phyloP scores from a whole-genome alignment of 495 filamentous ascomycete species.

The Lichina pygmaea region DNA sequence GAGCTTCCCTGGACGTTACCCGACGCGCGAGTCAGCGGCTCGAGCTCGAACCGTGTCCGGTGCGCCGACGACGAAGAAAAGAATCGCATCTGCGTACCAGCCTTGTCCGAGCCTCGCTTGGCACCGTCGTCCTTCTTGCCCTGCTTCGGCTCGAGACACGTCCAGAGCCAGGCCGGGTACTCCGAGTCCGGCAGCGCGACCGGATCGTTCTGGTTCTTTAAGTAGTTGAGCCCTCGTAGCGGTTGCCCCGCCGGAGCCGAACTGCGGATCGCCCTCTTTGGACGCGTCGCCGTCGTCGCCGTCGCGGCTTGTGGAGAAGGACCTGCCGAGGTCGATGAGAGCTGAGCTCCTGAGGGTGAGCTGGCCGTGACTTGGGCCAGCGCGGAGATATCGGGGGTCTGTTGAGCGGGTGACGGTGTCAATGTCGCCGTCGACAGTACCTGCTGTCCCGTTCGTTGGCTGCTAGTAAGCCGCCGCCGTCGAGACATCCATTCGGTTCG shows the following conservation, averaged over 20 bases:
- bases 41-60: not conserved
- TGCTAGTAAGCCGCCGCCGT: too few species aligned
- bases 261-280: conserved; percentile 11
- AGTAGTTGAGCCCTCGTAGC: conserved; percentile 60
- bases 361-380: too few species aligned
- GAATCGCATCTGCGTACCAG: conserved; percentile 52
- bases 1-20: conserved; percentile 33
- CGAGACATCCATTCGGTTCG: too few species aligned
- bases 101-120: conserved; percentile 14
- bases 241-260: conserved; percentile 41
- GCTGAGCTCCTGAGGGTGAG: not conserved
- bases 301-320: conserved; percentile 12
- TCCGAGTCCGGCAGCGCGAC: conserved; percentile 57
- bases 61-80: conserved; percentile 1
- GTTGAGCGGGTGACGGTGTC: too few species aligned
- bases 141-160: conserved; percentile 27
- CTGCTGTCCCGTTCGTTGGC: too few species aligned
- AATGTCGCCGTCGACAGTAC: too few species aligned
- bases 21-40: not conserved
- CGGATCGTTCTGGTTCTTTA: conserved; percentile 48
- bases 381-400: too few species aligned
- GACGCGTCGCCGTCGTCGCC: conserved; percentile 9
- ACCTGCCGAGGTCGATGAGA: conserved; percentile 23
- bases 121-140: conserved; percentile 15
- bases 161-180: conserved; percentile 87